Evolutionary conservation across 2,329 filamentous ascomycete genomes (phyloP), one percentile per base, ranked within the genome.

Genomic region (Arthroderma uncinatum): DNA sequence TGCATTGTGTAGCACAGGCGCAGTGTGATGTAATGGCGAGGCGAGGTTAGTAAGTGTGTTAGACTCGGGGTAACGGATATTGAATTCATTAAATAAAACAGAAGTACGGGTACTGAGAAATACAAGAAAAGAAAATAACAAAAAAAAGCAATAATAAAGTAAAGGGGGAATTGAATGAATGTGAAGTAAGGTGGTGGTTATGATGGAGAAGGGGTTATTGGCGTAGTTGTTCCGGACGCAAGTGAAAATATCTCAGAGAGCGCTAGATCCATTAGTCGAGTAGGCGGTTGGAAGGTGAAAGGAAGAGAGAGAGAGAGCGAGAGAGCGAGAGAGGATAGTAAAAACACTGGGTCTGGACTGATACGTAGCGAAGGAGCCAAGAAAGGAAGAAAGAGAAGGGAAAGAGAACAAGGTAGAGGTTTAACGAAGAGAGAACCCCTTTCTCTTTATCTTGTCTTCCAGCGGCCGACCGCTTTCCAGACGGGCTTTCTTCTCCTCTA

Each of bases 351-450:
- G 40, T 44, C 40, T 44, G 40, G 40, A 44, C 40, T 44, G 40
- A 10, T 21, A 44, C 21, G 19, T 64, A 60, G 64, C 63, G 62
- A 61, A 61, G 63, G 62, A 65, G 62, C 61, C 64, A 56, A 56
- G 59, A 58, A 61, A 60, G 62, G n/a, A 28, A 23, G 44, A 28
- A 16, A 25, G 33, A 33, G 33, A 52, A 36, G 47, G 10, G 16
- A n/a, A 33, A 50, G 14, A 23, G 23, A 33, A 14, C 9, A 36
- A 9, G 8, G 30, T 37, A 6, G 19, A 16, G 36, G 37, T 64
- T 84, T 92, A 95, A 76, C 93, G 90, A 73, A 98, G 87, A 64
- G 93, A 98, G 82, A 98, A 98, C 60, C 92, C 92, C 88, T 97
- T 97, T 78, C 90, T 88, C 86, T 95, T 95, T 77, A 86, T 86